phyloP scores from a whole-genome alignment of 129 eudicot species.

The Rutidosis leptorrhynchoides region DNA sequence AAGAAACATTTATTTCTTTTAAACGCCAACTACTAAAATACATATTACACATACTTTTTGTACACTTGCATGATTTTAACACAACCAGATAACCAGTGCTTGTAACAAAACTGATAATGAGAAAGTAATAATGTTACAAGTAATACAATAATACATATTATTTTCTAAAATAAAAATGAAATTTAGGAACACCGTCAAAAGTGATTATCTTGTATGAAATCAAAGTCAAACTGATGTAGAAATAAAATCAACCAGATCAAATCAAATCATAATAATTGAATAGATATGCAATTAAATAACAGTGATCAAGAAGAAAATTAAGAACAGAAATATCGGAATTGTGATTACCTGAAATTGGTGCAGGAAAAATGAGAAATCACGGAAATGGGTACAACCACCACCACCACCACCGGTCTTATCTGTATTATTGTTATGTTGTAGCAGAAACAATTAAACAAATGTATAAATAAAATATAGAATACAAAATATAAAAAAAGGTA shows the following conservation, averaged over 20 bases:
- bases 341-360: slow-evolving; percentile 1
- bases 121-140: not conserved
- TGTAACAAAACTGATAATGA: not conserved
- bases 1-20: not conserved
- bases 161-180: too few relatives aligned
- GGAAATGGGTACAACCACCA: not conserved
- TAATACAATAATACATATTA: too few relatives aligned
- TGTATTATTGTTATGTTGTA: too few relatives aligned
- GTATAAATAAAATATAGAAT: too few relatives aligned
- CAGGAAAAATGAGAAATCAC: not conserved
- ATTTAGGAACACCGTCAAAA: not conserved
- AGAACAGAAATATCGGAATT: not conserved
- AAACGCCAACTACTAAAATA: not conserved
- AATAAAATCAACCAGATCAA: not conserved
- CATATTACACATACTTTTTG: not conserved
- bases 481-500: too few relatives aligned
- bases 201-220: not conserved
- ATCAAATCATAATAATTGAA: slow-evolving; percentile 5
- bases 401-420: slow-evolving; percentile 1
- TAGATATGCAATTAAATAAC: not conserved
- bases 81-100: not conserved
- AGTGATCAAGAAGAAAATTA: not conserved
- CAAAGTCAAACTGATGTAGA: not conserved
- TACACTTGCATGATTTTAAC: not conserved
- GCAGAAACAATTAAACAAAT: too few relatives aligned